phyloP scores from a whole-genome alignment of 2,329 filamentous ascomycete species.

The Epichloe sp. region DNA sequence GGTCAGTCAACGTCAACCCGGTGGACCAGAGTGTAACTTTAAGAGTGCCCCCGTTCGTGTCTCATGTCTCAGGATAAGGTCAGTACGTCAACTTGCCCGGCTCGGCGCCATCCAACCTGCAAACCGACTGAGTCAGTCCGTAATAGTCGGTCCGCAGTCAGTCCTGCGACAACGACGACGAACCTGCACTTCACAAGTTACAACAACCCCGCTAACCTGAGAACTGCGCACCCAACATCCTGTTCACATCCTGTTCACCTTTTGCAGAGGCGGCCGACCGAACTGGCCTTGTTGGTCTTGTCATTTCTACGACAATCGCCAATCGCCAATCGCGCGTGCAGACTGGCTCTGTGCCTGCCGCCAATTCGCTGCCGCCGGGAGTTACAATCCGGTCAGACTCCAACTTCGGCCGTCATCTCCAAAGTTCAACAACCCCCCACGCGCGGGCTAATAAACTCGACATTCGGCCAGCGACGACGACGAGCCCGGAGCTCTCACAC shows the following conservation, averaged over 20 bases:
- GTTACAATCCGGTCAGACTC: background rate
- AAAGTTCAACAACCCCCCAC: background rate
- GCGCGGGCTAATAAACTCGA: background rate
- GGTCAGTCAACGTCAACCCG: too few relatives aligned
- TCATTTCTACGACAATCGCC: background rate
- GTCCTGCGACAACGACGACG: background rate
- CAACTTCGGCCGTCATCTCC: background rate
- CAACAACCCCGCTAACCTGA: background rate
- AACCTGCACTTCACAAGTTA: background rate
- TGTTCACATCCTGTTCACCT: background rate
- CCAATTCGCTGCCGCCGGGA: background rate
- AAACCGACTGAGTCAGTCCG: background rate
- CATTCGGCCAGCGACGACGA: background rate
- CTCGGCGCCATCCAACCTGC: background rate
- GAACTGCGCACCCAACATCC: background rate
- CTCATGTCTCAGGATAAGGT: background rate
- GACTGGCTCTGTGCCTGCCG: background rate
- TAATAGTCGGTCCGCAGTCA: background rate
- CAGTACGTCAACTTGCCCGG: background rate
- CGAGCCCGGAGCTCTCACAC: conserved; percentile 7
- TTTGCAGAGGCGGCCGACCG: too few relatives aligned
- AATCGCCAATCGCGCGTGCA: background rate
- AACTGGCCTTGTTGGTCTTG: background rate
- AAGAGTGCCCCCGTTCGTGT: background rate
- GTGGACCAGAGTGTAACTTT: too few relatives aligned